These are phyloP conservation scores for Pseudocercospora musae DNA, from an alignment of 2,329 filamentous ascomycete species.

Conservation along the genomic window DNA sequence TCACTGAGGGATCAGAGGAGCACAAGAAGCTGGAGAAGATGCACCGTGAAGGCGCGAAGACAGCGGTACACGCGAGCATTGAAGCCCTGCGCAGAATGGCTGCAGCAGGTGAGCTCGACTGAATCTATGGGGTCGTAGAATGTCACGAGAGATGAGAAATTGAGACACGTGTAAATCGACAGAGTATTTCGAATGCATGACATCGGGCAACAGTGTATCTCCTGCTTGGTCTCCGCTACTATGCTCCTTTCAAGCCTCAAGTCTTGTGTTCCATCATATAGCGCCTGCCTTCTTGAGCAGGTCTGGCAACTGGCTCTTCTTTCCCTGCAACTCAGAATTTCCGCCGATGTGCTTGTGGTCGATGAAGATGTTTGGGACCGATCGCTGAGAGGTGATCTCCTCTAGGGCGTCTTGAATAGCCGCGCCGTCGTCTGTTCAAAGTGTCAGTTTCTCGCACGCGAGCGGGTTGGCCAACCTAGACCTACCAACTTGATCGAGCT, in stretches of 20 bases:
- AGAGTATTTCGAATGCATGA: not conserved
- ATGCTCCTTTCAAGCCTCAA: not conserved
- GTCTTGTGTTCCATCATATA: conserved; percentile 31
- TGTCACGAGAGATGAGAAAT: not conserved
- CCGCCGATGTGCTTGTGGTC: conserved; percentile 87
- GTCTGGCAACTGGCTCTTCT: conserved; percentile 60
- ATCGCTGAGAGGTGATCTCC: conserved; percentile 77
- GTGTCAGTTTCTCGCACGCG: not conserved
- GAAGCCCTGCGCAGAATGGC: conserved; percentile 44
- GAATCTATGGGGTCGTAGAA: not conserved
- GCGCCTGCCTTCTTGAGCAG: conserved; percentile 65
- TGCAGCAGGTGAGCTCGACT: conserved; percentile 27
- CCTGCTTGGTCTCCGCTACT: not conserved
- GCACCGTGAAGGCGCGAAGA: conserved; percentile 36
- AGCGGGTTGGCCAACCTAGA: conserved; percentile 25
- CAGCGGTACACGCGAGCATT: conserved; percentile 44
- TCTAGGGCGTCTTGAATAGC: conserved; percentile 80
- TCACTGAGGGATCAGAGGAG: conserved; percentile 38
- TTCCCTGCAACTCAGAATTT: conserved; percentile 80
- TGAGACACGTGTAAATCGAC: conserved; percentile 1
- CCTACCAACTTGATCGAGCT: conserved; percentile 82
- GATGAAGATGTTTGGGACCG: conserved; percentile 96
- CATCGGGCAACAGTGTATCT: not conserved
- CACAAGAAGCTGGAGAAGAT: conserved; percentile 29
- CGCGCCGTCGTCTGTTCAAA: conserved; percentile 68